Evolutionary conservation across 345 rosid genomes (phyloP).

Genomic region (Brassica incana): DNA sequence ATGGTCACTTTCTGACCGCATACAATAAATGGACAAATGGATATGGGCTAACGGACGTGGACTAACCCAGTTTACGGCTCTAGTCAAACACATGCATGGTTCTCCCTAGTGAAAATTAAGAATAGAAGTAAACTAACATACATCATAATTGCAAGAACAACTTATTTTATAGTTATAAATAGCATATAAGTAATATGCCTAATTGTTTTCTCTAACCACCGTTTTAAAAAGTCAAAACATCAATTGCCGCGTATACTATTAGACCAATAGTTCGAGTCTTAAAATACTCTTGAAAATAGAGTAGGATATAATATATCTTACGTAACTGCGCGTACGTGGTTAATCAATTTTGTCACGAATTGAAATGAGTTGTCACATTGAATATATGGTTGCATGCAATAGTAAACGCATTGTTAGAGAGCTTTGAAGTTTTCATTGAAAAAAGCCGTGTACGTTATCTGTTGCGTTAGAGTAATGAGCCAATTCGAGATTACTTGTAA

Average conservation of each 20-base stretch:
- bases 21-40: no score
- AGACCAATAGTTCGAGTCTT: background rate
- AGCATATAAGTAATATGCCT: background rate
- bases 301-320: background rate
- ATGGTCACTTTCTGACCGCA: no score
- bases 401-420: constrained; percentile 13
- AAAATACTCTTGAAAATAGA: background rate
- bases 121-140: background rate
- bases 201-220: background rate
- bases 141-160: background rate
- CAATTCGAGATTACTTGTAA: constrained; percentile 25
- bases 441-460: constrained; percentile 34
- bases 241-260: background rate
- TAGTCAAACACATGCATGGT: background rate
- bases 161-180: background rate
- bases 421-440: constrained; percentile 10
- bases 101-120: background rate
- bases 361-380: constrained; percentile 24
- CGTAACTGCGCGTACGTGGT: constrained; percentile 5
- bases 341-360: background rate
- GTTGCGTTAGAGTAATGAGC: constrained; percentile 29
- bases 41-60: no score
- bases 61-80: no score
- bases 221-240: background rate
- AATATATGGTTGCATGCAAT: constrained; percentile 13